Evolutionary conservation across 768 basidiomycete species (phyloP).

Genomic region (Calvatia gigantea): DNA sequence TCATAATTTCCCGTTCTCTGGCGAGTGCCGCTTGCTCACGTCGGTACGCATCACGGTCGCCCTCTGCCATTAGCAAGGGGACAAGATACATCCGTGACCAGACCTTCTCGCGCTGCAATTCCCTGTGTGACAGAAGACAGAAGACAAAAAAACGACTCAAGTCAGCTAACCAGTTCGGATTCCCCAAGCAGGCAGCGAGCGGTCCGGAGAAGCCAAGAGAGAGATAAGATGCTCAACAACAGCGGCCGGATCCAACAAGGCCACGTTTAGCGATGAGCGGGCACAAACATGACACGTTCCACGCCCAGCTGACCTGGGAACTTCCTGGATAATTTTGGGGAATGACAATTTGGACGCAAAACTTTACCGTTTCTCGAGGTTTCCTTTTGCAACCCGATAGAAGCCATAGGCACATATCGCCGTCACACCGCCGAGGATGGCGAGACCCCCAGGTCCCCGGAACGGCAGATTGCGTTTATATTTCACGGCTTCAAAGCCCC

Average conservation of each 20-base stretch:
- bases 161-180: conserved; percentile 43
- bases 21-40: conserved; percentile 72
- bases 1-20: conserved; percentile 91
- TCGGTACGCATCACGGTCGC: conserved; percentile 86
- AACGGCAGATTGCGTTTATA: conserved; percentile 96
- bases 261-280: conserved; percentile 75
- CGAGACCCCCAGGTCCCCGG: conserved; percentile 80
- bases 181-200: conserved; percentile 35
- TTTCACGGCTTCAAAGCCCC: conserved; percentile 88
- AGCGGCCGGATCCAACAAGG: conserved; percentile 59
- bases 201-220: conserved; percentile 34
- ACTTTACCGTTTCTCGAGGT: conserved; percentile 90
- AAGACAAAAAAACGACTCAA: conserved; percentile 24
- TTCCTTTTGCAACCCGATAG: conserved; percentile 87
- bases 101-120: conserved; percentile 86
- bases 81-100: conserved; percentile 96
- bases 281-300: conserved; percentile 58
- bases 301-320: conserved; percentile 53
- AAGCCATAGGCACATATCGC: conserved; percentile 88
- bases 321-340: conserved; percentile 8
- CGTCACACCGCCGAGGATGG: conserved; percentile 82
- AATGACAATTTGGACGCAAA: conserved; percentile 11
- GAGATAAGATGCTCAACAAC: conserved; percentile 37
- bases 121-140: conserved; percentile 54
- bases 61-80: conserved; percentile 88